Evolutionary conservation across 345 rosid species (phyloP), one percentile per base, ranked within the genome.

Genomic region (Citrus reticulata): DNA sequence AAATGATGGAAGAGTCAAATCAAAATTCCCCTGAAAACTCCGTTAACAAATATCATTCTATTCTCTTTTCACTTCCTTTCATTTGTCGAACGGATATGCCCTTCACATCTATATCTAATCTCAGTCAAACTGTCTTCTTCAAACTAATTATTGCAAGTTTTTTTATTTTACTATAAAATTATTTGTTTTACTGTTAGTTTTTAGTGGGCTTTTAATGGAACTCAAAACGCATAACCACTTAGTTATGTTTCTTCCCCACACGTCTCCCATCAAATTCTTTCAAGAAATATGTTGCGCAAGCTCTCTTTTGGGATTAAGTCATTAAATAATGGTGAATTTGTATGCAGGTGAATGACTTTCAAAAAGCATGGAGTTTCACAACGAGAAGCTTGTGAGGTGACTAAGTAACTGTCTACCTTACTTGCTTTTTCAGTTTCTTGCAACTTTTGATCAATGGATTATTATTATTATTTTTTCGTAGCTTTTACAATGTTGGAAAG

Each of bases 341-440:
- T 78, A 62, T 77, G 58, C 37, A 27, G 77, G 17, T 22, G 39
- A 14, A 10, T 6, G 7, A 22, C 22, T 59, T 2, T 9, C 8
- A 27, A 20, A 76, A 76, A 70, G n/a, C 72, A 91, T 89, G 94
- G 88, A 84, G 74, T 84, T 84, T 59, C 85, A 87, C 72, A 86
- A 85, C 75, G 80, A 74, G 82, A 91, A 83, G 70, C 79, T 85
- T 73, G 89, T 90, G 85, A 90, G 93, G 94, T 89, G 74, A 71
- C 29, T 70, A 51, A 51, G 1, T 51, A 16, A 51, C 57, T 17
- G 20, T 51, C 20, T 51, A 16, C 22, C 51, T 8, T 39, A 9
- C 29, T 74, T 30, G 78, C 7, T 49, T 58, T 83, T 70, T 60
- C 70, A 49, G 37, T 40, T 60, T 59, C 46, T 5, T n/a, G 9